These are phyloP conservation scores for Lactarius quietus DNA, from an alignment of 768 basidiomycete species.

Conservation along the genomic window DNA sequence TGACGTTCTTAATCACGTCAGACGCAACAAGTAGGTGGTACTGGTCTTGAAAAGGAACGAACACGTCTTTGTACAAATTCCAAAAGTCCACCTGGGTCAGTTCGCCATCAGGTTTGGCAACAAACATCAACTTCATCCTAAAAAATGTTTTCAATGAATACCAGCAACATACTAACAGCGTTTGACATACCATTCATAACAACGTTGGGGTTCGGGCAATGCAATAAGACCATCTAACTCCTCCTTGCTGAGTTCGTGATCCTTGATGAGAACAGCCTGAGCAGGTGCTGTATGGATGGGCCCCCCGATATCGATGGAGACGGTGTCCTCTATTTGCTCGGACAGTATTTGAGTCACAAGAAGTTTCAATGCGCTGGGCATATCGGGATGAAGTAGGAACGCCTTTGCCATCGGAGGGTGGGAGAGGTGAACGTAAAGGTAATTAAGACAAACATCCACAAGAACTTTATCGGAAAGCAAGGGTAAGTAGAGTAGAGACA, in stretches of 20 bases:
- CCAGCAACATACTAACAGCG: background rate
- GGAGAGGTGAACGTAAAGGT: constrained; percentile 71
- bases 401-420: constrained; percentile 71
- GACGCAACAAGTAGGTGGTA: constrained; percentile 73
- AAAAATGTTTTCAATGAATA: background rate
- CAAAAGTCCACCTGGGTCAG: constrained; percentile 95
- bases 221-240: constrained; percentile 58
- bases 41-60: constrained; percentile 55
- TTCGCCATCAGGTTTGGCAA: constrained; percentile 69
- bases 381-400: constrained; percentile 66
- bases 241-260: constrained; percentile 67
- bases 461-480: constrained; percentile 66
- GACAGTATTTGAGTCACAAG: constrained; percentile 62
- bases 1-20: constrained; percentile 94
- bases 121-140: constrained; percentile 90
- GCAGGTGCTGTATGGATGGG: constrained; percentile 57
- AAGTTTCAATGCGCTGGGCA: constrained; percentile 66
- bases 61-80: constrained; percentile 87
- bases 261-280: constrained; percentile 40
- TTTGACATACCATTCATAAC: constrained; percentile 70
- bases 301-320: constrained; percentile 59
- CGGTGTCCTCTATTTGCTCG: constrained; percentile 70
- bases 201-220: constrained; percentile 71
- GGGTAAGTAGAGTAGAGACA: constrained; percentile 69
- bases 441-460: constrained; percentile 69